phyloP scores from a whole-genome alignment of 331 rosid species.

The Malus hybrid region DNA sequence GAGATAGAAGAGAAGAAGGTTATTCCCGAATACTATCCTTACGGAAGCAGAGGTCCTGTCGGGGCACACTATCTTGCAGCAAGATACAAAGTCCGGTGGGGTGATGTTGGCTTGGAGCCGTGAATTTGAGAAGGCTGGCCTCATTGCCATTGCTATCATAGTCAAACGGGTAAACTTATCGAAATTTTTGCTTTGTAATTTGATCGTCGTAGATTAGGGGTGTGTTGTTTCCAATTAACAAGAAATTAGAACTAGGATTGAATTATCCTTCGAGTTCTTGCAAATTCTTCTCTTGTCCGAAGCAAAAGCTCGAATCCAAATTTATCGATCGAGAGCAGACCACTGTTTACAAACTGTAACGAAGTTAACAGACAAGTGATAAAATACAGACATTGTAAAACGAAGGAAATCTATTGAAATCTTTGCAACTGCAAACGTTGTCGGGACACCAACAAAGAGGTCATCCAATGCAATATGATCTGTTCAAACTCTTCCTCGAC shows the following conservation, averaged over 20 bases:
- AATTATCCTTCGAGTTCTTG: not conserved
- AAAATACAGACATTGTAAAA: no score
- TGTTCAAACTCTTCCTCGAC: no score
- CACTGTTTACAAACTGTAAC: no score
- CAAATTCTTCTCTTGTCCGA: not conserved
- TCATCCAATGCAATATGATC: no score
- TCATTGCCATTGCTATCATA: not conserved
- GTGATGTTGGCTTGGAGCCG: constrained; percentile 60
- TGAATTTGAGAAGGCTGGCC: not conserved
- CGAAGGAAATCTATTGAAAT: no score
- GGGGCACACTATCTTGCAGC: constrained; percentile 94
- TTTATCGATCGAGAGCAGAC: no score
- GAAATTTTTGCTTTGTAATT: not conserved
- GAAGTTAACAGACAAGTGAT: no score
- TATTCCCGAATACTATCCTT: constrained; percentile 77
- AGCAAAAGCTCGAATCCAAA: no score
- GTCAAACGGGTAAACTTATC: not conserved
- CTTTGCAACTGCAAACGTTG: no score
- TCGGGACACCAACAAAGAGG: no score
- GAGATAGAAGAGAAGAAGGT: constrained; percentile 71
- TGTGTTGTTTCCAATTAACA: not conserved
- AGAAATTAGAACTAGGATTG: not conserved
- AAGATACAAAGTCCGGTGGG: constrained; percentile 73
- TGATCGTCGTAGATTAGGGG: not conserved
- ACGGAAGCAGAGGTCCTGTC: constrained; percentile 85